Evolutionary conservation across 169 alveolate species (phyloP), one percentile per base, ranked within the genome.

Genomic region (Plasmodium berghei): DNA sequence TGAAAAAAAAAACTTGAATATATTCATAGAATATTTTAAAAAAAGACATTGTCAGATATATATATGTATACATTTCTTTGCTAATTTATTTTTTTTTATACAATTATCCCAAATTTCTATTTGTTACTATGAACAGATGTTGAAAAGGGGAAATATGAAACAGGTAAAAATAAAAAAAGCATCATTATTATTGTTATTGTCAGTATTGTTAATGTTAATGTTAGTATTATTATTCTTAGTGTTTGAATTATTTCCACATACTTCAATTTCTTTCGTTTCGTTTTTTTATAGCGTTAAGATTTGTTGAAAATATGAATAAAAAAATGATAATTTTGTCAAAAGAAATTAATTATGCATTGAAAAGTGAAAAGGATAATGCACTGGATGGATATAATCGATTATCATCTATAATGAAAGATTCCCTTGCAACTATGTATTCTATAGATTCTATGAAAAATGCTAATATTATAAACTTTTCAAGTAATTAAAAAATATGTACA

Each of bases 101-200:
- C 40, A 0, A 28, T 1, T 28, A 28, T 28, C 40, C 40, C 1
- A 28, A 28, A 1, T 28, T 28, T 28, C 6, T 28, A 28, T 42
- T 64, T 64, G 8, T 42, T 9, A 66, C 18, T 42, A 52, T 45
- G 34, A 28, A 28, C 59, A 75, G 88, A 75, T 48, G 88, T 75
- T 6, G 88, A 75, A 26, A 75, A 52, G 24, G 63, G 88, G 42
- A 75, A 75, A 75, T 75, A 62, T 55, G 75, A 75, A 14, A 75
- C 62, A 55, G 88, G 88, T 75, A 75, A 62, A 63, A 71, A 26
- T 1, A 64, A 24, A n/a, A 2, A 24, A 20, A 28, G 40, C 49
- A n/a, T 28, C 40, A 28, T 28, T 28, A 26, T 1, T 26, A 26
- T 26, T 5, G 61, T n/a, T 20, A 5, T 54, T 16, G 16, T n/a